phyloP scores from a whole-genome alignment of 192 early-diverging fungal genomes.

The Entomortierella chlamydospora region DNA sequence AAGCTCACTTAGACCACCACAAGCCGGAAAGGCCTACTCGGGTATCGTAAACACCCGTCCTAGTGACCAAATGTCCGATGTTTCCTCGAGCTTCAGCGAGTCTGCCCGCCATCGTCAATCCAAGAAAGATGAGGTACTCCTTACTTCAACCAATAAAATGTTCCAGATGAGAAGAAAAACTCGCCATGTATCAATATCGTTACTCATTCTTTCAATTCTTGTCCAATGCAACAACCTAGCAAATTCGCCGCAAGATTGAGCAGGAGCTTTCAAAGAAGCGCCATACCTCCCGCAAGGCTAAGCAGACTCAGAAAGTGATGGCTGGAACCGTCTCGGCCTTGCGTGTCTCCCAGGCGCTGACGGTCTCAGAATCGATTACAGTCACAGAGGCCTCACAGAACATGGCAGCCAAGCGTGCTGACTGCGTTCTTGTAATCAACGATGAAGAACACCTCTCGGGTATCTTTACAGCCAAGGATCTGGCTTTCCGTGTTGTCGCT shows the following conservation, averaged over 20 bases:
- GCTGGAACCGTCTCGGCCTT: constrained; percentile 92
- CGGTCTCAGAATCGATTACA: constrained; percentile 79
- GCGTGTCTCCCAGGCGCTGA: constrained; percentile 86
- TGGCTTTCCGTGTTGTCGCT: constrained; percentile 94
- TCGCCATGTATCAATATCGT: neutral
- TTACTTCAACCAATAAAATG: too few species aligned
- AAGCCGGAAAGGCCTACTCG: constrained; percentile 43
- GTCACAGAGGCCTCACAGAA: constrained; percentile 89
- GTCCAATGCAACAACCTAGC: constrained; percentile 17
- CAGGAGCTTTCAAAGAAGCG: constrained; percentile 76
- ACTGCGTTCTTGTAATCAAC: constrained; percentile 96
- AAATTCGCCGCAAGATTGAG: constrained; percentile 81
- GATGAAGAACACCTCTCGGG: constrained; percentile 91
- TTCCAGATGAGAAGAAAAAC: neutral
- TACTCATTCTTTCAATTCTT: neutral
- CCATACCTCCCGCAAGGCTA: constrained; percentile 51
- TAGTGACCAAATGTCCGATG: constrained; percentile 55
- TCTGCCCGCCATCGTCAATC: constrained; percentile 55
- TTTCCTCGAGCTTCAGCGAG: constrained; percentile 54
- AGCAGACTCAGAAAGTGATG: constrained; percentile 55
- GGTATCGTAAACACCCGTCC: constrained; percentile 43
- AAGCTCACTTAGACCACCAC: constrained; percentile 53
- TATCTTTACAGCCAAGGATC: constrained; percentile 98
- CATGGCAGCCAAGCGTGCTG: constrained; percentile 97
- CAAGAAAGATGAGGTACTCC: constrained; percentile 58